Percentiles rank a stretch among this genome's conserved stretches.
Conservation (phyloP, 1,284 basidiomycete species). For the Ustilago shanxiensis region DNA sequence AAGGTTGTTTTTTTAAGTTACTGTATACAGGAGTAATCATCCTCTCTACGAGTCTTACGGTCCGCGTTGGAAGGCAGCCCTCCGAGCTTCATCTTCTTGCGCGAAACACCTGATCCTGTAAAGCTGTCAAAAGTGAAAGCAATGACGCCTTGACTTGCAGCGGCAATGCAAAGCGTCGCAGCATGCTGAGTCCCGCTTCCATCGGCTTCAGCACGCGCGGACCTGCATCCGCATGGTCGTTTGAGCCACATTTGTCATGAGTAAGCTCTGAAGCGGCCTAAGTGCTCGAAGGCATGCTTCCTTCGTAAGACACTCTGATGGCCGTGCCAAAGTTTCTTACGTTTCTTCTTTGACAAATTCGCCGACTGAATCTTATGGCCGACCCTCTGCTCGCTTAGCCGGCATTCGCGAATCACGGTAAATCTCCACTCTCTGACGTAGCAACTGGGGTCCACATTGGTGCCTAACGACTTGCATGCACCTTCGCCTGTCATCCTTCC, state of each 20-base stretch:
- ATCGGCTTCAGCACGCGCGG: not conserved
- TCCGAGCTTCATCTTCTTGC: not conserved
- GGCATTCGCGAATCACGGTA: not conserved
- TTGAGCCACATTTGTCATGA: not conserved
- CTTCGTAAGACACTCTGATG: not conserved
- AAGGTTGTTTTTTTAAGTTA: too few relatives aligned
- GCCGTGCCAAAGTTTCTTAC: not conserved
- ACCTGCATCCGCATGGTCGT: slow-evolving; percentile 3
- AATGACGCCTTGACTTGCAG: slow-evolving; percentile 11
- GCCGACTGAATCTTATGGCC: slow-evolving; percentile 5
- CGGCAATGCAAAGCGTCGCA: slow-evolving; percentile 22
- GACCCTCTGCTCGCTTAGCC: slow-evolving; percentile 11
- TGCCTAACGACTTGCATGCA: not conserved
- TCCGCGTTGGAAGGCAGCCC: too few relatives aligned
- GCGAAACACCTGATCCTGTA: not conserved
- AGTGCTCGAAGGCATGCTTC: not conserved
- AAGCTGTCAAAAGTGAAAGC: not conserved
- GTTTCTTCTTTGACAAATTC: slow-evolving; percentile 16
- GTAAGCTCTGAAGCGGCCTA: slow-evolving; percentile 1
- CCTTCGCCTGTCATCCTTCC: not conserved
- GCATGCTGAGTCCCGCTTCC: not conserved
- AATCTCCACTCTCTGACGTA: slow-evolving; percentile 13
- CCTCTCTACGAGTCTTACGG: too few relatives aligned
- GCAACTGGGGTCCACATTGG: not conserved
- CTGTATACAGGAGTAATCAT: too few relatives aligned